These are phyloP conservation scores for Populus ilicifolia DNA, from an alignment of 345 rosid species.

Conservation along the genomic window DNA sequence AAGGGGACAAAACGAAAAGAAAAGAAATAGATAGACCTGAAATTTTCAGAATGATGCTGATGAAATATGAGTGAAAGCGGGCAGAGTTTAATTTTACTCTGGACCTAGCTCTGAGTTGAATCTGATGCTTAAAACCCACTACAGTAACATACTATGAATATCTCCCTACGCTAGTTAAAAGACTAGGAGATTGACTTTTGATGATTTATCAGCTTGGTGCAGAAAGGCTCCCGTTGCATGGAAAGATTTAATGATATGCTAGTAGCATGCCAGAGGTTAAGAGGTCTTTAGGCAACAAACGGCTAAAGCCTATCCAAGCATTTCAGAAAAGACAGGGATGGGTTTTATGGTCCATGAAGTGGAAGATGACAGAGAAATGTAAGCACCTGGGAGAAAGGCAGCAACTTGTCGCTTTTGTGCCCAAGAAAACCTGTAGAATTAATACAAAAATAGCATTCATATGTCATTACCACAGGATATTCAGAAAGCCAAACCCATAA, in stretches of 20 bases:
- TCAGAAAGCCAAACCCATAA: too few species aligned
- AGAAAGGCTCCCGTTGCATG: neutral
- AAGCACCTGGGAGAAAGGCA: constrained; percentile 42
- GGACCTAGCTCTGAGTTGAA: too few species aligned
- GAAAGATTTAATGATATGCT: neutral
- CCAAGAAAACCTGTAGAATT: constrained; percentile 45
- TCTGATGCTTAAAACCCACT: too few species aligned
- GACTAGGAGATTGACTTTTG: neutral
- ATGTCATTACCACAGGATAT: too few species aligned
- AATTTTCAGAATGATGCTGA: neutral
- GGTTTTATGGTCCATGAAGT: neutral
- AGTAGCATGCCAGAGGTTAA: neutral
- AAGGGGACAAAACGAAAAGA: neutral
- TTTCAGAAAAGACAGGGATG: neutral
- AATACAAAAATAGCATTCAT: too few species aligned
- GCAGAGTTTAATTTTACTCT: neutral
- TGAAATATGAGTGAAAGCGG: too few species aligned
- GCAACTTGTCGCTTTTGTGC: constrained; percentile 52
- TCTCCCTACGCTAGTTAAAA: neutral
- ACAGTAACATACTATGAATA: too few species aligned
- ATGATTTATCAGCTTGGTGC: neutral
- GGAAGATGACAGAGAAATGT: neutral
- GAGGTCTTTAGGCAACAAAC: neutral
- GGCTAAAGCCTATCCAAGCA: neutral
- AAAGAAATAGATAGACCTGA: neutral